A percentile compares a stretch with the other conserved stretches of the same genome.
phyloP scores from a whole-genome alignment of 805 yeast genomes.

The Starmerella riodocensis region DNA sequence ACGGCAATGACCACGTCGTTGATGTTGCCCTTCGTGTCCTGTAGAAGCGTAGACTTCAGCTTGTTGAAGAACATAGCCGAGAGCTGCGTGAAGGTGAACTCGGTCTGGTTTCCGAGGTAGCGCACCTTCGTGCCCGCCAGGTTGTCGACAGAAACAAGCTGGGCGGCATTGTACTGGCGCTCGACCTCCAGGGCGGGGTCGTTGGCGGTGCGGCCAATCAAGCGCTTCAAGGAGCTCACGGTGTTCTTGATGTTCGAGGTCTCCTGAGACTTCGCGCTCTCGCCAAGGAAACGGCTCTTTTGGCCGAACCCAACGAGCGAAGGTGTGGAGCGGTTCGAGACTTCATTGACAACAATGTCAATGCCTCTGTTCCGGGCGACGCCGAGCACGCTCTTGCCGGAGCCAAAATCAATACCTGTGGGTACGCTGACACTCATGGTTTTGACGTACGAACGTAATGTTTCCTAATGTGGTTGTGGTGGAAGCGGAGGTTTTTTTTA shows the following conservation, averaged over 20 bases:
- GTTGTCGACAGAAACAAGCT: slow-evolving; percentile 57
- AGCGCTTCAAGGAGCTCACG: slow-evolving; percentile 85
- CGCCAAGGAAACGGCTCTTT: slow-evolving; percentile 87
- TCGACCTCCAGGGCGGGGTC: slow-evolving; percentile 73
- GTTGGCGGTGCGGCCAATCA: slow-evolving; percentile 59
- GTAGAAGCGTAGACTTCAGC: slow-evolving; percentile 63
- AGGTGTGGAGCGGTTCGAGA: slow-evolving; percentile 94
- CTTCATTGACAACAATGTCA: slow-evolving; percentile 96
- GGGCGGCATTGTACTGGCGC: slow-evolving; percentile 57
- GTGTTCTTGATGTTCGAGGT: slow-evolving; percentile 94
- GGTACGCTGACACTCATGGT: slow-evolving; percentile 24
- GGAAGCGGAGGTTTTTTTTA: not conserved
- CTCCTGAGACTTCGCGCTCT: slow-evolving; percentile 90
- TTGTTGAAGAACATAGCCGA: slow-evolving; percentile 91
- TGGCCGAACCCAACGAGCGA: slow-evolving; percentile 79
- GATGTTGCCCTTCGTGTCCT: slow-evolving; percentile 71
- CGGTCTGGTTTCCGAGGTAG: slow-evolving; percentile 62
- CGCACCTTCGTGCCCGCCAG: slow-evolving; percentile 75
- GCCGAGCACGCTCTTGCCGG: slow-evolving; percentile 78
- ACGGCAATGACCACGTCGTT: slow-evolving; percentile 87
- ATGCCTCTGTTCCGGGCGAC: slow-evolving; percentile 97
- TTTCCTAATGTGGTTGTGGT: not conserved
- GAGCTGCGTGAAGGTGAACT: slow-evolving; percentile 78
- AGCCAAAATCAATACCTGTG: slow-evolving; percentile 96
- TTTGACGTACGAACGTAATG: not conserved